Evolutionary conservation across 2,329 filamentous ascomycete species (phyloP), one percentile per base, ranked within the genome.

Genomic region (Plectosphaerella sp.): DNA sequence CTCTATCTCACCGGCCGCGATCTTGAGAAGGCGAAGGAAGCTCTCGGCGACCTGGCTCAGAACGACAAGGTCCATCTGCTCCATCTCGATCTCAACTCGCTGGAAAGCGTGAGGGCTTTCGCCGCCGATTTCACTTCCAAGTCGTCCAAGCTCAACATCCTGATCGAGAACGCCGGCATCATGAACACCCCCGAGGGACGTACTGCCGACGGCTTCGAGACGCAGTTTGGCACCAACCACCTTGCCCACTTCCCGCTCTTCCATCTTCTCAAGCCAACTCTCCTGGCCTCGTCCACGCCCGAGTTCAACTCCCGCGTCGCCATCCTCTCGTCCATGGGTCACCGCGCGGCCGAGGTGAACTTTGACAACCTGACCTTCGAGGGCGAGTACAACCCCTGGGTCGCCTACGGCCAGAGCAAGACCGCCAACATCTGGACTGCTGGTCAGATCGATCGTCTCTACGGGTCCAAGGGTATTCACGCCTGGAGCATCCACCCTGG

Each of bases 231-330:
- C 28, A 74, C 68, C 2, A 81, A 82, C 59, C 72, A 82, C 57
- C 62, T 84, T 1, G 70, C 65, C 10, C 75, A 80, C 55, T 82
- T 82, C 62, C 68, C 81, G 0, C 67, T 82, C 33, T 75, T 79
- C 58, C 66, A 77, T n/a, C 68, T 79, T 1, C 65, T 83, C 24
- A 74, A 74, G 22, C 61, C 68, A 0, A 59, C 69, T 0, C 60
- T 82, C 5, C 62, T 79, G 0, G 57, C 66, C 0, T 67, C 68
- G 1, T 57, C 68, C 1, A 72, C 68, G 0, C 62, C 70, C 0
- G 58, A 68, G 3, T 35, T 18, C 15, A 24, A 22, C 16, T 76
- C 72, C 0, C 70, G 79, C 1, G 72, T 81, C 3, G 66, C 82
- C 42, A 62, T 65, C 0, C 58, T 80, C 0, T 67, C 73, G 1